Evolutionary conservation across 2,329 filamentous ascomycete species (phyloP), one percentile per base, ranked within the genome.

Genomic region (Shiraia bambusicola): DNA sequence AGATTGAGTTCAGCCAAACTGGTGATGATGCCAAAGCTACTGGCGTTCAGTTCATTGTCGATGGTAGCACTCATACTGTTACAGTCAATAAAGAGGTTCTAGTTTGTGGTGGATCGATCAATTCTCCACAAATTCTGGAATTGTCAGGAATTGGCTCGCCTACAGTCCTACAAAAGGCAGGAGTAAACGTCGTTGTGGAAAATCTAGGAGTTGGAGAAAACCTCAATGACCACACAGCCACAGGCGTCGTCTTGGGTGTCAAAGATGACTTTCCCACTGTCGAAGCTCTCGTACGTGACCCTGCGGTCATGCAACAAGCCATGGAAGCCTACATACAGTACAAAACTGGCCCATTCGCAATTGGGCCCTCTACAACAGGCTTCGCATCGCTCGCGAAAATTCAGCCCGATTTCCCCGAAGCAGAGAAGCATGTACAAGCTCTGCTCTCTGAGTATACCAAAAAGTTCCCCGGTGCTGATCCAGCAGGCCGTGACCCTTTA

Each of bases 1-100:
- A 76, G 44, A 60, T 83, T 47, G 48, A 76, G 27, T 55, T 78
- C 24, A 62, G 75, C 19, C 72, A 67, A 11, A 66, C 63, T 7
- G 63, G 34, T 5, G 59, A 52, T 2, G 73, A 75, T 6, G 76
- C 75, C 11, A 67, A 63, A 10, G 62, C 62, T 2, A 63, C 57
- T 4, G 57, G 58, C 3, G 60, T 65, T 1, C 45, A 54, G 4
- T 75, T 79, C 50, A 64, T 51, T 7, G 57, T 67, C 19, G 57
- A 62, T 5, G 72, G 71, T 2, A 47, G 63, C 6, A 56, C 63
- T 3, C 34, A 61, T 31, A 52, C 31, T 13, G 49, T 63, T 11
- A 55, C 53, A 11, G 59, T 40, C n/a, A 59, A 54, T n/a, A 58
- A 47, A 37, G 61, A 67, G 25, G 61, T 67, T 7, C 59, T 66